Conservation (phyloP, 2,329 filamentous ascomycete genomes). For the Immersiporthe knoxdaviesiana region DNA sequence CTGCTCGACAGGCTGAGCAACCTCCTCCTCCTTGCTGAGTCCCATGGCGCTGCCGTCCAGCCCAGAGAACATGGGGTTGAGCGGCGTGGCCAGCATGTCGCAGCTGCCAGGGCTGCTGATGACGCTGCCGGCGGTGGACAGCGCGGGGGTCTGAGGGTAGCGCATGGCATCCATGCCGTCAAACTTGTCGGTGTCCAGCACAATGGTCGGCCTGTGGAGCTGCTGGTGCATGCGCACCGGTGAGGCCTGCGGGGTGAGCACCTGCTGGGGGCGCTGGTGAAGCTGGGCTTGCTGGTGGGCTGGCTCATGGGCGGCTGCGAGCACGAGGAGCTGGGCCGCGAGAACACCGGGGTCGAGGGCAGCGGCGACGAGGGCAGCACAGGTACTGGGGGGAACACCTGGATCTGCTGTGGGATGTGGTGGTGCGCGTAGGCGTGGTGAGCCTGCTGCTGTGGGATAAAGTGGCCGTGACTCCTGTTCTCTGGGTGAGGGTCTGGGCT, state of each 20-base stretch:
- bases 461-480: conserved; percentile 74
- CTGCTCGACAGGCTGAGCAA: conserved; percentile 64
- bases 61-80: conserved; percentile 77
- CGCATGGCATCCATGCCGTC: conserved; percentile 65
- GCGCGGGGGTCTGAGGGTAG: conserved; percentile 83
- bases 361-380: conserved; percentile 62
- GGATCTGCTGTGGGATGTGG: conserved; percentile 48
- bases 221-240: conserved; percentile 65
- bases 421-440: conserved; percentile 41
- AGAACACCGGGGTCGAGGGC: conserved; percentile 66
- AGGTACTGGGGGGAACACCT: conserved; percentile 58
- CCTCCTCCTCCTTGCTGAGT: conserved; percentile 75
- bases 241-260: conserved; percentile 74
- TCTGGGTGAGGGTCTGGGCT: conserved; percentile 75
- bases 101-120: conserved; percentile 83
- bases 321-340: conserved; percentile 66
- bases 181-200: conserved; percentile 74
- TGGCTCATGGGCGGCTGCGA: conserved; percentile 57
- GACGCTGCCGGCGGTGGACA: conserved; percentile 82
- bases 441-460: conserved; percentile 66
- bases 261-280: conserved; percentile 61
- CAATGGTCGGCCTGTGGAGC: conserved; percentile 72
- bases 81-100: conserved; percentile 79
- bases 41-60: conserved; percentile 66
- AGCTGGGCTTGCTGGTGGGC: conserved; percentile 50